Percentiles rank a stretch among this genome's conserved stretches.
Evolutionary conservation across 1,284 basidiomycete species (phyloP).

Genomic region (Apiotrichum laibachii): DNA sequence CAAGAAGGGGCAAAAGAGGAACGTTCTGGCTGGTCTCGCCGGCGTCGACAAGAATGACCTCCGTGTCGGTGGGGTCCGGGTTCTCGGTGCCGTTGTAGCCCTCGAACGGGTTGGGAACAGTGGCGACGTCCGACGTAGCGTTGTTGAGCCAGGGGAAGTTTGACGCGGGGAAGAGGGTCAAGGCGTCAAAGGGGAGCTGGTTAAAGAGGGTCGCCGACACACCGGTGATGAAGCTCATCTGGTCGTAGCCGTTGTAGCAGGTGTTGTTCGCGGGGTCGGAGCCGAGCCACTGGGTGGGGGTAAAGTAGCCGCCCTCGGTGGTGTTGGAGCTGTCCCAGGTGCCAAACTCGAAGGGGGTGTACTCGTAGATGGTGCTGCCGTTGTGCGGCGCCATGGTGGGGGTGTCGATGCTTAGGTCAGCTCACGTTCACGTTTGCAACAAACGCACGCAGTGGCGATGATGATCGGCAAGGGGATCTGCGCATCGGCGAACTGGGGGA

Average conservation of each 20-base stretch:
- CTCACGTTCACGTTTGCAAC: slow-evolving; percentile 32
- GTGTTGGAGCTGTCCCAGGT: slow-evolving; percentile 48
- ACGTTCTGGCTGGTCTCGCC: slow-evolving; percentile 55
- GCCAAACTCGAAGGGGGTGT: slow-evolving; percentile 55
- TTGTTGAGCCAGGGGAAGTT: slow-evolving; percentile 40
- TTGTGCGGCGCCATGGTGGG: neutral
- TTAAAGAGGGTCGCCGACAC: slow-evolving; percentile 50
- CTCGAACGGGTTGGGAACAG: slow-evolving; percentile 52
- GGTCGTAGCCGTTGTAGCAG: slow-evolving; percentile 49
- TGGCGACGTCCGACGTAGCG: slow-evolving; percentile 34
- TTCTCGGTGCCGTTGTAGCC: slow-evolving; percentile 28
- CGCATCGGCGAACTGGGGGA: slow-evolving; percentile 23
- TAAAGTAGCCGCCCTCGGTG: slow-evolving; percentile 41
- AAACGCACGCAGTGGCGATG: slow-evolving; percentile 41
- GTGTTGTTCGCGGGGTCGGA: slow-evolving; percentile 38
- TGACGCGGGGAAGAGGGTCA: slow-evolving; percentile 23
- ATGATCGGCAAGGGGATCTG: slow-evolving; percentile 50
- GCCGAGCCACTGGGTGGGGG: slow-evolving; percentile 47
- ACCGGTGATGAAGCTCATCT: slow-evolving; percentile 51
- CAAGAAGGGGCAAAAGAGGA: slow-evolving; percentile 55
- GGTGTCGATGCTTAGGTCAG: slow-evolving; percentile 3
- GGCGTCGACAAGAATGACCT: slow-evolving; percentile 53
- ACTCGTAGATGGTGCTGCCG: slow-evolving; percentile 53
- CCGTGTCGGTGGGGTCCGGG: slow-evolving; percentile 30
- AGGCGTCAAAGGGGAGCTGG: slow-evolving; percentile 31